Evolutionary conservation across 805 yeast species (phyloP).

Genomic region (Osmozyma mogii): DNA sequence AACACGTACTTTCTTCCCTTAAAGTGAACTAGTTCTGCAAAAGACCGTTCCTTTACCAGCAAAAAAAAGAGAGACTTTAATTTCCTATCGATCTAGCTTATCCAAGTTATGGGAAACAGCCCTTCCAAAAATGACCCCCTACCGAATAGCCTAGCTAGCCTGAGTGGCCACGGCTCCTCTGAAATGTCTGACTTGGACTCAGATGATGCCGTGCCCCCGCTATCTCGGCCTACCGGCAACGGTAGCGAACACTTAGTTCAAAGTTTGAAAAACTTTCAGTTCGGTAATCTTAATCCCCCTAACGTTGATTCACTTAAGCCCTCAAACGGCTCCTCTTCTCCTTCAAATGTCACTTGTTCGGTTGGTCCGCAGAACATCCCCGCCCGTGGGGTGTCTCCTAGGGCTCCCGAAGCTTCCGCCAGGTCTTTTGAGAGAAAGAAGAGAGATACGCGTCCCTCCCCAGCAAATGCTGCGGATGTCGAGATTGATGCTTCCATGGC

Average conservation of each 20-base stretch:
- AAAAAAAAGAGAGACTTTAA: too few relatives aligned
- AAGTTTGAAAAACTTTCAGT: background rate
- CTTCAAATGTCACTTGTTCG: too few relatives aligned
- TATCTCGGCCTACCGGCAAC: slow-evolving; percentile 26
- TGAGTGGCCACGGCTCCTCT: slow-evolving; percentile 18
- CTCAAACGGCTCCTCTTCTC: slow-evolving; percentile 3
- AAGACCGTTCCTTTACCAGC: too few relatives aligned
- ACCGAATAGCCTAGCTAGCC: slow-evolving; percentile 32
- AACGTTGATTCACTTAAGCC: slow-evolving; percentile 4
- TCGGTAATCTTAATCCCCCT: too few relatives aligned
- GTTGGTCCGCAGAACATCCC: too few relatives aligned
- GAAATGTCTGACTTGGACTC: slow-evolving; percentile 25
- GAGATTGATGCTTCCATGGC: slow-evolving; percentile 45
- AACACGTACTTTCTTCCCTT: too few relatives aligned
- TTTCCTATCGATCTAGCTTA: too few relatives aligned
- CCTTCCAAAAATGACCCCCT: slow-evolving; percentile 48
- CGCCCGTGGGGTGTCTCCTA: too few relatives aligned
- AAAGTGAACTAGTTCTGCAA: too few relatives aligned
- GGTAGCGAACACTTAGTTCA: slow-evolving; percentile 9
- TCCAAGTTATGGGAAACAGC: slow-evolving; percentile 67
- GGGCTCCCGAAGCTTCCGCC: too few relatives aligned
- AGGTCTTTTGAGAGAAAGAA: too few relatives aligned
- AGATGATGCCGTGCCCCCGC: slow-evolving; percentile 37
- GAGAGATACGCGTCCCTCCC: too few relatives aligned
- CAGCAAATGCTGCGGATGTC: slow-evolving; percentile 28